phyloP scores from a whole-genome alignment of 768 basidiomycete species.

The Mycena leptocephala region DNA sequence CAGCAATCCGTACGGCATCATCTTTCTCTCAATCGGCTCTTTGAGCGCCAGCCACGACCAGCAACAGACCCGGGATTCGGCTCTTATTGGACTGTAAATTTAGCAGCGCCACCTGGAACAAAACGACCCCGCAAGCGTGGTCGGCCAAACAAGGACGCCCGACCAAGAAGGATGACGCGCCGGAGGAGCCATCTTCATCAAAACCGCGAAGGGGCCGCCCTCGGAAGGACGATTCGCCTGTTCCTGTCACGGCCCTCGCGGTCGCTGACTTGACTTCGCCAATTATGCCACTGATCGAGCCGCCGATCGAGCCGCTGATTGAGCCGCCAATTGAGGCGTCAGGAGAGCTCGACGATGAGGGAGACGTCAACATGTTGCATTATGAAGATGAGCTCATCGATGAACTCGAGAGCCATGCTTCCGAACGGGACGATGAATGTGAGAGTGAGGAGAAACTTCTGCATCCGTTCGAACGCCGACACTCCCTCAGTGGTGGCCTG shows the following conservation, averaged over 20 bases:
- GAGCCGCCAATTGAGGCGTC: not conserved
- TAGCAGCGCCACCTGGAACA: slow-evolving; percentile 87
- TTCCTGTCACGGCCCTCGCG: not conserved
- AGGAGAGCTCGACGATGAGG: slow-evolving; percentile 57
- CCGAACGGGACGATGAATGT: slow-evolving; percentile 65
- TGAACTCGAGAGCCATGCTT: slow-evolving; percentile 55
- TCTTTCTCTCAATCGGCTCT: slow-evolving; percentile 85
- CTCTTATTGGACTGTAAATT: slow-evolving; percentile 93
- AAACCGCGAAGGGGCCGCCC: slow-evolving; percentile 37
- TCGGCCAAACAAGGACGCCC: slow-evolving; percentile 66
- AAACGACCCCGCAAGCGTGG: slow-evolving; percentile 90
- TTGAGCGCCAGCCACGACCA: slow-evolving; percentile 87
- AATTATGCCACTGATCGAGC: slow-evolving; percentile 4
- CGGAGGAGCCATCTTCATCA: not conserved
- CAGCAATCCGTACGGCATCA: slow-evolving; percentile 94
- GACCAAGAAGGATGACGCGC: slow-evolving; percentile 25
- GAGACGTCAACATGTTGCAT: slow-evolving; percentile 51
- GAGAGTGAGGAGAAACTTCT: slow-evolving; percentile 81
- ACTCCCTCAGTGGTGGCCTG: slow-evolving; percentile 51
- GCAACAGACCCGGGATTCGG: slow-evolving; percentile 91
- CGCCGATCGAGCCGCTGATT: not conserved
- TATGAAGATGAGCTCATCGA: slow-evolving; percentile 41
- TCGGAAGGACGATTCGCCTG: slow-evolving; percentile 35
- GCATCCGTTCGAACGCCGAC: slow-evolving; percentile 62
- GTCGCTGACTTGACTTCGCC: slow-evolving; percentile 9